Evolutionary conservation across 495 filamentous ascomycete species (phyloP).

Genomic region (Penicillium coprophilum): DNA sequence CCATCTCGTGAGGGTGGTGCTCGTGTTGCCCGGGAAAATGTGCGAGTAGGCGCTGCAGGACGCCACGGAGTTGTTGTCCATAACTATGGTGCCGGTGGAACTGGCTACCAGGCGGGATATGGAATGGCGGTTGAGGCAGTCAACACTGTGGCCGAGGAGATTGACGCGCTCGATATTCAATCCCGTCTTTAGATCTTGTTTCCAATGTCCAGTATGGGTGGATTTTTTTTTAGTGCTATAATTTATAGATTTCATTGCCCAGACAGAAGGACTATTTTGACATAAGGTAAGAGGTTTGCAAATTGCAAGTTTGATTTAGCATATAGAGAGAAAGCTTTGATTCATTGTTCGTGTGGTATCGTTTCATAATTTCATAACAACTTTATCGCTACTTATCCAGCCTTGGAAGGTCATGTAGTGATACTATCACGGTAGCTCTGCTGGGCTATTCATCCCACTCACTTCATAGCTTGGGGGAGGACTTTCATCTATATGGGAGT

Average conservation of each 20-base stretch:
- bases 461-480: conserved; percentile 5
- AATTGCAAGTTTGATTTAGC: not conserved
- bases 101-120: conserved; percentile 29
- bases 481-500: not conserved
- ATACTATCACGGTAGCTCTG: not conserved
- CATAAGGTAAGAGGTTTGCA: not conserved
- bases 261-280: not conserved
- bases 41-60: not conserved
- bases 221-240: not conserved
- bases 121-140: conserved; percentile 25
- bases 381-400: not conserved
- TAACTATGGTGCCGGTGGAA: conserved; percentile 39
- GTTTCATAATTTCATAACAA: not conserved
- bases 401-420: not conserved
- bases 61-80: conserved; percentile 18
- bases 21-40: conserved; percentile 25
- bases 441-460: not conserved
- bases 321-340: not conserved
- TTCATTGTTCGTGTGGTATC: not conserved
- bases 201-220: not conserved
- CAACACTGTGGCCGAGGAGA: not conserved
- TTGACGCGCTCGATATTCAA: not conserved
- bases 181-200: conserved; percentile 1
- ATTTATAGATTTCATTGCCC: not conserved
- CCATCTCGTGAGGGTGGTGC: conserved; percentile 34